A percentile compares a stretch with the other conserved stretches of the same genome.
These are phyloP conservation scores for Trichoderma sp. DNA, from an alignment of 2,329 filamentous ascomycete genomes.

Conservation along the genomic window DNA sequence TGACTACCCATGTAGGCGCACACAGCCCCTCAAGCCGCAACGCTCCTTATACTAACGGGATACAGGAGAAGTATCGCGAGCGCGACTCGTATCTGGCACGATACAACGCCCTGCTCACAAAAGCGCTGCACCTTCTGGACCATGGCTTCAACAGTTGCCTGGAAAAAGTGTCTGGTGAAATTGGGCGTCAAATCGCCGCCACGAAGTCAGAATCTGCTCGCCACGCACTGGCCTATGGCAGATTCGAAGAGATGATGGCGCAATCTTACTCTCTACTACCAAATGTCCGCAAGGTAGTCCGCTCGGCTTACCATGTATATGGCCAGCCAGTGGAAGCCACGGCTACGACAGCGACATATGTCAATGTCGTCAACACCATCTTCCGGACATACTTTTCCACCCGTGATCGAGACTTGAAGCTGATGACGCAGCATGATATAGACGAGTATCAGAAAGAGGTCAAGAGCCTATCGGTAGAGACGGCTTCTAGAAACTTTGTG, in stretches of 20 bases:
- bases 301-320: slow-evolving; percentile 54
- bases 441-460: slow-evolving; percentile 57
- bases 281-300: slow-evolving; percentile 57
- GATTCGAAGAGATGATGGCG: slow-evolving; percentile 60
- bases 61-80: slow-evolving; percentile 78
- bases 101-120: slow-evolving; percentile 78
- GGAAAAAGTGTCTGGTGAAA: slow-evolving; percentile 57
- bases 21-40: not conserved
- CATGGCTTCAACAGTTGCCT: slow-evolving; percentile 57
- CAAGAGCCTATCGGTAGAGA: slow-evolving; percentile 54
- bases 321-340: slow-evolving; percentile 50
- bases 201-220: slow-evolving; percentile 62
- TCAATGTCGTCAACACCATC: slow-evolving; percentile 56
- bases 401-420: slow-evolving; percentile 56
- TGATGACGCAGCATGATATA: slow-evolving; percentile 56
- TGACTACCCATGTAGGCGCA: slow-evolving; percentile 74
- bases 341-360: slow-evolving; percentile 55
- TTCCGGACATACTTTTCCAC: slow-evolving; percentile 57
- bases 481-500: slow-evolving; percentile 59
- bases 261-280: slow-evolving; percentile 59
- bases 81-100: slow-evolving; percentile 84
- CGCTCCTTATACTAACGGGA: not conserved
- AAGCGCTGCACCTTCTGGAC: slow-evolving; percentile 64
- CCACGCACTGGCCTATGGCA: slow-evolving; percentile 62
- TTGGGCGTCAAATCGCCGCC: slow-evolving; percentile 55